Conservation (phyloP, 2,329 filamentous ascomycete genomes). For the Fusarium nelsonii region DNA sequence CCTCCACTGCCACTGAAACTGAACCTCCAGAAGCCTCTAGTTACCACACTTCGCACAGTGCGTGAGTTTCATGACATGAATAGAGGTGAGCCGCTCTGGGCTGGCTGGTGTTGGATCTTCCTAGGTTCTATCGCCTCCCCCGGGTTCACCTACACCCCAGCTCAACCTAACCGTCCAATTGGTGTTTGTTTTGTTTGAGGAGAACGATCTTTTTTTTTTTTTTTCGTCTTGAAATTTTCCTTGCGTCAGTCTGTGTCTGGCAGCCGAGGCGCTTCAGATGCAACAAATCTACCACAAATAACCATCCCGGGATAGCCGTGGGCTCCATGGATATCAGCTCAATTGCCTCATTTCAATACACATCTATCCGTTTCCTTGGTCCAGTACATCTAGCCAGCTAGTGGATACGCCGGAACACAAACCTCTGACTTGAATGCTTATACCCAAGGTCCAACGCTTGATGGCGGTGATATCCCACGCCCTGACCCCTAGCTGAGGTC, state of each 20-base stretch:
- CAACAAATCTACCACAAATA: background rate
- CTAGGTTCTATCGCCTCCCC: constrained; percentile 32
- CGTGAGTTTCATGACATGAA: constrained; percentile 9
- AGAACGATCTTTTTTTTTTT: constrained; percentile 26
- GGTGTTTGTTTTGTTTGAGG: constrained; percentile 30
- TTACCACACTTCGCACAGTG: constrained; percentile 33
- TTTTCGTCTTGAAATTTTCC: constrained; percentile 8
- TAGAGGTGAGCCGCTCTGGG: constrained; percentile 35
- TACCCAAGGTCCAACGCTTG: constrained; percentile 35
- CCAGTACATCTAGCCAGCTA: background rate
- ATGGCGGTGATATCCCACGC: constrained; percentile 32
- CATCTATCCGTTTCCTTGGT: background rate
- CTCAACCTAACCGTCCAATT: constrained; percentile 40
- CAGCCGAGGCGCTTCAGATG: constrained; percentile 17
- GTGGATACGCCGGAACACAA: constrained; percentile 28
- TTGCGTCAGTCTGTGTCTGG: constrained; percentile 13
- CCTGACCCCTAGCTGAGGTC: constrained; percentile 30
- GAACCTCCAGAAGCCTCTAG: constrained; percentile 32
- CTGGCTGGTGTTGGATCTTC: constrained; percentile 40
- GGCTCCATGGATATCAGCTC: background rate
- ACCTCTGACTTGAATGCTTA: constrained; percentile 20
- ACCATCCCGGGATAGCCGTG: constrained; percentile 7
- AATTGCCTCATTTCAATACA: background rate
- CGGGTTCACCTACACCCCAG: constrained; percentile 35
- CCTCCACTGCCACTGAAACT: constrained; percentile 17